Evolutionary conservation across 2,329 filamentous ascomycete genomes (phyloP).

Genomic region (Kalaharituber pfeilii): DNA sequence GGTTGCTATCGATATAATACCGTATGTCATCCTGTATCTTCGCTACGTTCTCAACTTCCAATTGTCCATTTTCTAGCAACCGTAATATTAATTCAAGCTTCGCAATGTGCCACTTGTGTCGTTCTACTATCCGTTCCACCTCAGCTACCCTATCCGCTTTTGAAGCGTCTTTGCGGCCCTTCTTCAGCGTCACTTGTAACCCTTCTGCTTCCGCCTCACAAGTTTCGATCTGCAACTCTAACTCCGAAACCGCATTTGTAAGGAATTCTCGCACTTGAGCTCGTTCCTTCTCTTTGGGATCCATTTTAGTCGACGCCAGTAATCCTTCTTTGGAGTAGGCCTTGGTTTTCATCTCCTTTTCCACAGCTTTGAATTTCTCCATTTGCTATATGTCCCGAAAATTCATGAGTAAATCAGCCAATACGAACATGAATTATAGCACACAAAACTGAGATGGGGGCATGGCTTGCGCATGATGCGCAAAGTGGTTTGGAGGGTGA

Average conservation of each 20-base stretch:
- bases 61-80: constrained; percentile 77
- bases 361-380: constrained; percentile 99
- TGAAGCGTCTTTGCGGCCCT: constrained; percentile 69
- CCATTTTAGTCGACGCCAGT: constrained; percentile 75
- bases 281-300: constrained; percentile 96
- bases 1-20: constrained; percentile 85
- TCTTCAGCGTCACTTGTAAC: constrained; percentile 79
- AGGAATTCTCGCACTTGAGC: constrained; percentile 76
- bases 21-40: constrained; percentile 82
- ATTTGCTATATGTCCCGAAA: constrained; percentile 52
- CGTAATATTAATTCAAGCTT: constrained; percentile 83
- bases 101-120: constrained; percentile 89
- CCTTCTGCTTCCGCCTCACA: constrained; percentile 79
- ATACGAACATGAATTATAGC: constrained; percentile 6
- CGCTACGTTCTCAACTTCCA: constrained; percentile 72
- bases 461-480: background rate
- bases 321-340: constrained; percentile 97
- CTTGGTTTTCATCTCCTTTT: constrained; percentile 99
- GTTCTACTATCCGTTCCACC: constrained; percentile 67
- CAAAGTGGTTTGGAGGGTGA: background rate
- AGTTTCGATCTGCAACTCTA: constrained; percentile 83
- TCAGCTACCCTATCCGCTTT: constrained; percentile 80
- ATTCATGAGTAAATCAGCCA: background rate
- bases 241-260: constrained; percentile 69
- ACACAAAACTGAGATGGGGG: background rate